phyloP scores from a whole-genome alignment of 306 rosid genomes.

The Cucumis melo region DNA sequence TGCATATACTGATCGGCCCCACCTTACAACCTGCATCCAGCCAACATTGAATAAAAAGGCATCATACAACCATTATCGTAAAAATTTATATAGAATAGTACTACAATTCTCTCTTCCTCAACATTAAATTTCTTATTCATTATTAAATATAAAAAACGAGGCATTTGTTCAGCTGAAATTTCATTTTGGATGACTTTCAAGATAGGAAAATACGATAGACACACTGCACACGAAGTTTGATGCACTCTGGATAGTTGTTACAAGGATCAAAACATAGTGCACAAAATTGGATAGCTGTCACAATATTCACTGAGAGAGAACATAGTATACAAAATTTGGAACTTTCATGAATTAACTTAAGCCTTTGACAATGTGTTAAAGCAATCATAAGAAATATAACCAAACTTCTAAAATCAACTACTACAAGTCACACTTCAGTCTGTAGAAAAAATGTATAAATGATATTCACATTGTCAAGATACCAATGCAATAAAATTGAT shows the following conservation, averaged over 20 bases:
- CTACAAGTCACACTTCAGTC: background rate
- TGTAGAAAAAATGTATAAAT: background rate
- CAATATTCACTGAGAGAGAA: too few species aligned
- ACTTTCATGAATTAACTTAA: background rate
- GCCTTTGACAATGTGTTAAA: background rate
- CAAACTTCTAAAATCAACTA: background rate
- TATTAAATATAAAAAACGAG: background rate
- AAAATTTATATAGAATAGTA: background rate
- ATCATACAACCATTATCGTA: background rate
- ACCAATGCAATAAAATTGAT: background rate
- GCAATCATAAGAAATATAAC: background rate
- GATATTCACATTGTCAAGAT: background rate
- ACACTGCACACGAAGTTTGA: background rate
- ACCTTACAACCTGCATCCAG: constrained; percentile 69
- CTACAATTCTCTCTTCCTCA: too few species aligned
- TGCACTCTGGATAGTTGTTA: background rate
- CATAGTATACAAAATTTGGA: background rate
- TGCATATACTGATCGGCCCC: constrained; percentile 96
- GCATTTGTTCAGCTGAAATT: background rate
- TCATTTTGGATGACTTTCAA: background rate
- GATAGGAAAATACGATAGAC: background rate
- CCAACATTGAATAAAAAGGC: background rate
- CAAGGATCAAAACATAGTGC: background rate
- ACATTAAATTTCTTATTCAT: background rate
- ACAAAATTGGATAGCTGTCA: background rate